Evolutionary conservation across 2,329 filamentous ascomycete genomes (phyloP), one percentile per base, ranked within the genome.

Genomic region (Elsinoe australis): DNA sequence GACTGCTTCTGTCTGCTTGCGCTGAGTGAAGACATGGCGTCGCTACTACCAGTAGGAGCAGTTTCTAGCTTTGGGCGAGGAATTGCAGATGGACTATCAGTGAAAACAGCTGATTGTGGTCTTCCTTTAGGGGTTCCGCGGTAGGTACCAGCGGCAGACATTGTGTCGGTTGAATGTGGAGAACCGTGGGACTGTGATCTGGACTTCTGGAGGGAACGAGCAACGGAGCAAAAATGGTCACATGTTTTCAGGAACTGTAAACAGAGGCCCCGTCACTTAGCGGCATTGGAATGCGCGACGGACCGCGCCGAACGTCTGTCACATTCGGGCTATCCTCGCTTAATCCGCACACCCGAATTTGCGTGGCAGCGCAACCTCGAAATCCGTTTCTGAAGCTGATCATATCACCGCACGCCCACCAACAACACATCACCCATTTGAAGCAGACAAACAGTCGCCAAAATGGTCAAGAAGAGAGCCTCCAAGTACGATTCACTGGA

Each of bases 1-100:
- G 83, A 84, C 75, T 95, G 90, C 72, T 95, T 95, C 68, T 92
- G 86, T 63, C 92, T 82, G 68, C 90, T 96, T 59, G 88, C 86
- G 70, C 87, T 95, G 71, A 95, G 78, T 32, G 85, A 82, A 49
- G 87, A 85, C 54, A 68, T 76, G 55, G 73, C 71, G 56, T 75
- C 69, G 31, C 60, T 57, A 15, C 45, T 48, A 59, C 62, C 60
- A 19, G 24, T 44, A 53, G 63, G 63, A 51, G 74, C 71, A 51
- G 66, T 66, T 44, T 88, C 85, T 54, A 79, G 72, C 44, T 85
- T 79, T 36, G 85, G 85, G 59, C 85, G 77, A 6, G 61, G 56
- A 61, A 88, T 88, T 61, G 70, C 74, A 42, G 84, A 87, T 51
- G 71, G 80, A 64, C 78, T 83, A 66, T 74, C 79, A 63, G 67